These are phyloP conservation scores for Septoria petroselini DNA, from an alignment of 2,329 filamentous ascomycete genomes.

Conservation along the genomic window DNA sequence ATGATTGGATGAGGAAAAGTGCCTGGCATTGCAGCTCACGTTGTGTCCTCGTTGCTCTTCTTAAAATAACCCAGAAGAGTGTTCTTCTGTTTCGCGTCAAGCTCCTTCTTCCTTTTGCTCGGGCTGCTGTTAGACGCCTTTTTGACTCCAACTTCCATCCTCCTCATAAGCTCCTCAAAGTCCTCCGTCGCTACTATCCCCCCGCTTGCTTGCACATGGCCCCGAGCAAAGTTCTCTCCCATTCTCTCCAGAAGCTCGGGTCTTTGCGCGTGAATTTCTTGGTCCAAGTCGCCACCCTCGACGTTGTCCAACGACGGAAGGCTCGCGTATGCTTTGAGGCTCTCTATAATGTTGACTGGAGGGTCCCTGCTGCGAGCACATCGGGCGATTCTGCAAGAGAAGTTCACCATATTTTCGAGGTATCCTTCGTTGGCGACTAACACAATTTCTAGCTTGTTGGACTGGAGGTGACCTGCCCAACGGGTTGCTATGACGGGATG, in stretches of 20 bases:
- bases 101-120: slow-evolving; percentile 19
- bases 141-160: slow-evolving; percentile 60
- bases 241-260: slow-evolving; percentile 48
- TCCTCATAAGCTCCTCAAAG: slow-evolving; percentile 62
- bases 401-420: slow-evolving; percentile 61
- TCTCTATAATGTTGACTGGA: slow-evolving; percentile 62
- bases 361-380: slow-evolving; percentile 54
- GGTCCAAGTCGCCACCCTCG: slow-evolving; percentile 32
- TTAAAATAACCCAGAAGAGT: slow-evolving; percentile 22
- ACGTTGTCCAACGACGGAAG: slow-evolving; percentile 29
- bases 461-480: slow-evolving; percentile 61
- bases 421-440: slow-evolving; percentile 67
- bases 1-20: no score
- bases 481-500: slow-evolving; percentile 66
- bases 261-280: background rate
- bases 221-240: slow-evolving; percentile 62
- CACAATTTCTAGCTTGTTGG: slow-evolving; percentile 59
- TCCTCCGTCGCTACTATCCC: slow-evolving; percentile 60
- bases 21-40: no score
- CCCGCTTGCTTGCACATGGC: slow-evolving; percentile 66
- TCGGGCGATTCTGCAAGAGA: slow-evolving; percentile 62
- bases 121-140: slow-evolving; percentile 39
- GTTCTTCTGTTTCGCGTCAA: slow-evolving; percentile 22
- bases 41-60: slow-evolving; percentile 13
- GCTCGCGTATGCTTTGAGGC: slow-evolving; percentile 52